phyloP scores from a whole-genome alignment of 768 basidiomycete species.

The Inosperma sp. region DNA sequence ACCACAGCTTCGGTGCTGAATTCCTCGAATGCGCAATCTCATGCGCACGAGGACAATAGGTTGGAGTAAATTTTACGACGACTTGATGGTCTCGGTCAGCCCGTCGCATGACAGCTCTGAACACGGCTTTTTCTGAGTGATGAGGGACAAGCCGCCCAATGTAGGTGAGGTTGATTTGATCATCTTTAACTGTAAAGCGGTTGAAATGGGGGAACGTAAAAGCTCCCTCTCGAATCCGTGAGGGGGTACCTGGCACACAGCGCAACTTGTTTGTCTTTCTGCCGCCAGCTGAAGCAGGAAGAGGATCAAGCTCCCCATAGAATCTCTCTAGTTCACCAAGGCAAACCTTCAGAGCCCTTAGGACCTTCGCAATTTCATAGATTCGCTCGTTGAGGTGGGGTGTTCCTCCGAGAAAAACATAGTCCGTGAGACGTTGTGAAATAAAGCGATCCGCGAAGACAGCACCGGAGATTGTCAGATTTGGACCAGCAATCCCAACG shows the following conservation, averaged over 20 bases:
- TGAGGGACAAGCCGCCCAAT: not conserved
- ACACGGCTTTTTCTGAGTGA: conserved; percentile 1
- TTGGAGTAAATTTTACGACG: conserved; percentile 2
- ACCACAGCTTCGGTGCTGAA: conserved; percentile 1
- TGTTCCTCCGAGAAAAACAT: conserved; percentile 4
- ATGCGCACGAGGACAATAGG: conserved; percentile 1
- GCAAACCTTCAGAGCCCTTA: not conserved
- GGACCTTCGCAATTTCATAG: not conserved
- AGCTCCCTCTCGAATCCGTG: no score
- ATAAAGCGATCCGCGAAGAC: conserved; percentile 5
- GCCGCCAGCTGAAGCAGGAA: no score
- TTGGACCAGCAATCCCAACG: not conserved
- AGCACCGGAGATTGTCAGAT: not conserved
- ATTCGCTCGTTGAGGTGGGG: not conserved
- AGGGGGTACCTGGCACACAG: no score
- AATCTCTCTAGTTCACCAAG: not conserved
- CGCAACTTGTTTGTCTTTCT: no score
- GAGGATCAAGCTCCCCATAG: not conserved
- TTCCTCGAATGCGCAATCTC: not conserved
- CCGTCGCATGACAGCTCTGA: not conserved
- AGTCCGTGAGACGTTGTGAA: conserved; percentile 2
- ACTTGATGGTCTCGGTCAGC: not conserved
- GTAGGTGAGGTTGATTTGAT: not conserved
- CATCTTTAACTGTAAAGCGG: not conserved
- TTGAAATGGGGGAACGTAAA: conserved; percentile 1